Conservation (phyloP, 169 alveolate species). For the Hepatocystis sp. region DNA sequence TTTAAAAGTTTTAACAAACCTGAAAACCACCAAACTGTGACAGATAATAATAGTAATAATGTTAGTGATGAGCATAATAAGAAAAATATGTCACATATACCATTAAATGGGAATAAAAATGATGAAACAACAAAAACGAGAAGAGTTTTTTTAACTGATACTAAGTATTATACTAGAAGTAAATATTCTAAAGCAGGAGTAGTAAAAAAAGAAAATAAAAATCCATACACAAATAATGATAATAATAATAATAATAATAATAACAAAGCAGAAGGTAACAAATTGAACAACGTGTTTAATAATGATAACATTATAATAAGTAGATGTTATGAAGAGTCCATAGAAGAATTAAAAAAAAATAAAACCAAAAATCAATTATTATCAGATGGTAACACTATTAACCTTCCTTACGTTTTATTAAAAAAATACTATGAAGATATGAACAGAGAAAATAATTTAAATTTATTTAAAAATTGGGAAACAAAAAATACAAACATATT, state of each 20-base stretch:
- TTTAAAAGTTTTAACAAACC: no score
- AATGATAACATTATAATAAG: background rate
- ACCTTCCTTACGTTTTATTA: conserved; percentile 16
- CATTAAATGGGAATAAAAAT: background rate
- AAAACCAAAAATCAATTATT: conserved; percentile 5
- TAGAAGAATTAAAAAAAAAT: conserved; percentile 25
- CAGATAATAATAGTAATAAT: no score
- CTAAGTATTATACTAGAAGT: conserved; percentile 65
- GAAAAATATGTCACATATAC: no score
- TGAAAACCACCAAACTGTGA: no score
- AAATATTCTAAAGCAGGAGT: conserved; percentile 74
- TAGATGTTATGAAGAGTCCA: conserved; percentile 11
- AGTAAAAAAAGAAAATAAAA: background rate
- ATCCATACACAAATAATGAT: background rate
- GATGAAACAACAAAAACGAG: background rate
- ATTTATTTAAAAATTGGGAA: background rate
- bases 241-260: background rate
- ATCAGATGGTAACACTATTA: background rate
- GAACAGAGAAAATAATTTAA: conserved; percentile 28
- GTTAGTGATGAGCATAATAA: no score
- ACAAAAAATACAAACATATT: background rate
- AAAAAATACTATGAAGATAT: conserved; percentile 30
- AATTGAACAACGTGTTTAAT: background rate
- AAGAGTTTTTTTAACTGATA: conserved; percentile 47
- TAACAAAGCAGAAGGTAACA: background rate